Conservation (phyloP, 164 flowering plant genomes). For the Protea cynaroides region DNA sequence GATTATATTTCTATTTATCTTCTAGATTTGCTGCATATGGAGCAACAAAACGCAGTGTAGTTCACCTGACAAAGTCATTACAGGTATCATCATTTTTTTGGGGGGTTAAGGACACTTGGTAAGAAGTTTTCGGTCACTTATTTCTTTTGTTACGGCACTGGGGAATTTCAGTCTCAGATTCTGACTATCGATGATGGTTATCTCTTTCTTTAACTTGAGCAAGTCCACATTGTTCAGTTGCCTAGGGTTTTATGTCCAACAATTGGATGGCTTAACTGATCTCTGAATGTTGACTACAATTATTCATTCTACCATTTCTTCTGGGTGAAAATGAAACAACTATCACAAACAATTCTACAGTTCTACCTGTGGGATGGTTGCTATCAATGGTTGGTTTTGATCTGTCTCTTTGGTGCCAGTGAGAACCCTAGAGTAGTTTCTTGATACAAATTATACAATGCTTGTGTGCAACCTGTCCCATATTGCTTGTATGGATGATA, state of each 20-base stretch:
- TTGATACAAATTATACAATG: background rate
- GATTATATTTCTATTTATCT: conserved; percentile 9
- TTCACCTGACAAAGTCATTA: conserved; percentile 89
- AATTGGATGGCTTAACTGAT: background rate
- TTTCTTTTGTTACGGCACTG: background rate
- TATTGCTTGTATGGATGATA: background rate
- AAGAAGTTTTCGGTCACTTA: background rate
- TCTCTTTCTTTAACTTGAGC: background rate
- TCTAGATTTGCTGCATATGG: conserved; percentile 95
- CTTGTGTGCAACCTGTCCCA: background rate
- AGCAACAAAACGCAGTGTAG: conserved; percentile 94
- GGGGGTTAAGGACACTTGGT: too few species aligned
- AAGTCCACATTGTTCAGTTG: background rate
- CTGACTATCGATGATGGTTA: background rate
- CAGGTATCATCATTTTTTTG: conserved; percentile 40
- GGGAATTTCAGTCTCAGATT: background rate
- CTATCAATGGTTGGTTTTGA: too few species aligned
- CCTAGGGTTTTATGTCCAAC: background rate
- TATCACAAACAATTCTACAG: background rate
- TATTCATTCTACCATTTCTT: background rate
- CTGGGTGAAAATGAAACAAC: background rate
- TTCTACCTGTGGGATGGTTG: background rate
- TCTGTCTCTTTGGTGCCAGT: background rate
- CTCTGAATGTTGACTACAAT: background rate
- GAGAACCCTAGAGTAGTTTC: background rate